Base-by-base conservation (phyloP, 257 asterid species). In the Eucommia ulmoides region DNA sequence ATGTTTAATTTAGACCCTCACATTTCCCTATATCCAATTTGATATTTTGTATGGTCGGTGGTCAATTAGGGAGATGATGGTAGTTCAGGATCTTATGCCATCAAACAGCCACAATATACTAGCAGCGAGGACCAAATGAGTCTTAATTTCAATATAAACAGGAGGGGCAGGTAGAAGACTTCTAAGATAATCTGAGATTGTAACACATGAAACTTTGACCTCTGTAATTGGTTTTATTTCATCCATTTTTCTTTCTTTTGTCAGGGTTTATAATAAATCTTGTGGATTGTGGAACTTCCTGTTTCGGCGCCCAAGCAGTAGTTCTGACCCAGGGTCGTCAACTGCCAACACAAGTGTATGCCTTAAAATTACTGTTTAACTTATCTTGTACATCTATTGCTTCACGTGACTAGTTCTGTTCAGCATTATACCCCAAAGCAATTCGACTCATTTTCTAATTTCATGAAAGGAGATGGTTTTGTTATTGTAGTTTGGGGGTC, bases 231-330 rank as follows among this genome's bases (percentile, higher is more conserved):
- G 7, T 29, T 29, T 29, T 29, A 29, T 29, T 5, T 29, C 38
- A 5, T 7, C 12, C 7, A 29, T 12, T 29, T 5, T 29, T 29
- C 38, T 29, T n/a, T n/a, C n/a, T n/a, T 29, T 29, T 29, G 8
- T 0, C 20, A 42, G 19, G 15, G 48, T 42, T 16, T 8, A 3
- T 52, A 55, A 74, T 69, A 68, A 73, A 46, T 71, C 83, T 59
- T 70, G 56, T 69, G 88, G 94, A 52, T 66, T 83, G 48, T 81
- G 96, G 99, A 73, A 82, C 53, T 70, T 75, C 80, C 52, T 79
- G 41, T 54, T 47, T 26, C 69, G 70, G 29, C 72, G 56, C 26
- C 80, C 79, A 16, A 52, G 57, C 65, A 75, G 60, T 74, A 72
- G 83, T 33, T 62, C 70, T 51, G 88, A 59, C 46, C 33, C 51